Evolutionary conservation across 1,139 yeast species (phyloP).

Genomic region (Blastobotrys raffinosifermentans): DNA sequence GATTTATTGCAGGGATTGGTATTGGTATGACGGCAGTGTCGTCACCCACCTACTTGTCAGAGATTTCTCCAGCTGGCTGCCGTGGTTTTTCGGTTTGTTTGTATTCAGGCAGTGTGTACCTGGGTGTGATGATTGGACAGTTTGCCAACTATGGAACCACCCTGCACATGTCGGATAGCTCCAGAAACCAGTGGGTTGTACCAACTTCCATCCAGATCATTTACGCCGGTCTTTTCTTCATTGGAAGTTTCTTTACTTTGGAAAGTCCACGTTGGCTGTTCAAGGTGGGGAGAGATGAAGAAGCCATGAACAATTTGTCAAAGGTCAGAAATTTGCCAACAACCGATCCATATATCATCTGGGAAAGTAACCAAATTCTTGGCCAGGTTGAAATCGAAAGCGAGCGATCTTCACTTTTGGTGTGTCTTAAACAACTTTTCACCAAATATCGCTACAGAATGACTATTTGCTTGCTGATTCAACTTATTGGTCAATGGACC

Average conservation of each 20-base stretch:
- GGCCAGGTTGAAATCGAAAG: conserved; percentile 38
- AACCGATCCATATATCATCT: conserved; percentile 47
- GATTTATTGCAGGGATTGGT: conserved; percentile 50
- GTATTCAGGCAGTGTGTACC: conserved; percentile 51
- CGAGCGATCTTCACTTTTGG: conserved; percentile 27
- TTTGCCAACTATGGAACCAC: conserved; percentile 42
- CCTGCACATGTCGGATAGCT: conserved; percentile 29
- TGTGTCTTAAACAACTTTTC: conserved; percentile 28
- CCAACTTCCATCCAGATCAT: conserved; percentile 36
- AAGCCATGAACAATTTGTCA: conserved; percentile 39
- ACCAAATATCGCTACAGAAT: conserved; percentile 33
- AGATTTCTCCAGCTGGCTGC: conserved; percentile 48
- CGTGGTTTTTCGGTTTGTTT: conserved; percentile 48
- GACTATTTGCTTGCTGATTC: conserved; percentile 43
- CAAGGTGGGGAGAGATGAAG: conserved; percentile 33
- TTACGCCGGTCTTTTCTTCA: conserved; percentile 41
- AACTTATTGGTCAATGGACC: conserved; percentile 54
- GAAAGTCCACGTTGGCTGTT: conserved; percentile 49
- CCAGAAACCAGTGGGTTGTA: conserved; percentile 33
- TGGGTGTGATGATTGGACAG: conserved; percentile 49
- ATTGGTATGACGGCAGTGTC: conserved; percentile 53
- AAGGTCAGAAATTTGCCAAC: conserved; percentile 45
- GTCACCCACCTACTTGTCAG: conserved; percentile 51
- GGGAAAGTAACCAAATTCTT: conserved; percentile 48
- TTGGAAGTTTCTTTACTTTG: conserved; percentile 38